Percentiles rank a stretch among this genome's conserved stretches.
Evolutionary conservation across 768 basidiomycete genomes (phyloP).

Genomic region (Agrocybe pediades): DNA sequence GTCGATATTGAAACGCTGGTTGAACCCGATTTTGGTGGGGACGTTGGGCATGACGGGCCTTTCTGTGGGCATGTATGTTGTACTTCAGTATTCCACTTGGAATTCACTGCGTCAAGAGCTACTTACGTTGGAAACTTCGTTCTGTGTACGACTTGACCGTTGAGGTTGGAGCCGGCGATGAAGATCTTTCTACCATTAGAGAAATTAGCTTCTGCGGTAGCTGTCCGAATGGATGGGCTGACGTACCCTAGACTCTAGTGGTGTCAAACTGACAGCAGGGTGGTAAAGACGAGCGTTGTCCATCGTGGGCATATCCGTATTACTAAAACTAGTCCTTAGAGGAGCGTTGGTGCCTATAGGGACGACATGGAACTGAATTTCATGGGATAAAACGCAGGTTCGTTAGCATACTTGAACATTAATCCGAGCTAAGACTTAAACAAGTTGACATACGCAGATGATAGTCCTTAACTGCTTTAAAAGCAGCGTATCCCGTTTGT

Average conservation of each 20-base stretch:
- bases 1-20: constrained; percentile 32
- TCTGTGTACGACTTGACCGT: constrained; percentile 28
- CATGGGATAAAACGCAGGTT: neutral
- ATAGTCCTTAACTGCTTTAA: constrained; percentile 32
- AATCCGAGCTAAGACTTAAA: neutral
- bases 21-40: constrained; percentile 38
- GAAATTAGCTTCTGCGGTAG: neutral
- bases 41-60: constrained; percentile 35
- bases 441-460: constrained; percentile 27
- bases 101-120: constrained; percentile 32
- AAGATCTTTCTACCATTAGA: constrained; percentile 28
- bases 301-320: constrained; percentile 43
- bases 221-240: constrained; percentile 9
- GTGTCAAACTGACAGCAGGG: constrained; percentile 57
- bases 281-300: constrained; percentile 62
- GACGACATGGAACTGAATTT: constrained; percentile 36
- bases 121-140: constrained; percentile 29
- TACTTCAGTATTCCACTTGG: constrained; percentile 42
- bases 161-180: constrained; percentile 50
- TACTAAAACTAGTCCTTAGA: constrained; percentile 47
- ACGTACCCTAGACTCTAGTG: constrained; percentile 50
- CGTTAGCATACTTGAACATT: neutral
- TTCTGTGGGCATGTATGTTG: constrained; percentile 39
- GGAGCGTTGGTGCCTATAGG: constrained; percentile 53
- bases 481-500: constrained; percentile 41